These are phyloP conservation scores for Agaricus sinodeliciosus DNA, from an alignment of 768 basidiomycete species.

Conservation along the genomic window DNA sequence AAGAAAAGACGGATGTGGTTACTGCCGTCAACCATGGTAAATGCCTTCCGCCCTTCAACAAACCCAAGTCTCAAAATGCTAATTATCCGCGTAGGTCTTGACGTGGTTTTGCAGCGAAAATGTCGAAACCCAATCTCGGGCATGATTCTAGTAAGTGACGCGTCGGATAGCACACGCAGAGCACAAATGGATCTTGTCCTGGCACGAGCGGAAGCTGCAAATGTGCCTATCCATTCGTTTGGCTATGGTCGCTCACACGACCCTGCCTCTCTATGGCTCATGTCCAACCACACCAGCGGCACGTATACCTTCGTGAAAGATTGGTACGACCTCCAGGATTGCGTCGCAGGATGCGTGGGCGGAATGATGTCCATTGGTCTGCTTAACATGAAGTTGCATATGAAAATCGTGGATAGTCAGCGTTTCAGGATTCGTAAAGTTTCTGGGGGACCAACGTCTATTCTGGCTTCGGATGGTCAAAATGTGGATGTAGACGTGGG, in stretches of 20 bases:
- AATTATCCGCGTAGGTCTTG: slow-evolving; percentile 52
- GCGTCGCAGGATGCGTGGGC: slow-evolving; percentile 90
- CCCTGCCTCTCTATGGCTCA: slow-evolving; percentile 96
- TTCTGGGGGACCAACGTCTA: slow-evolving; percentile 80
- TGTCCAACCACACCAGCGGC: slow-evolving; percentile 96
- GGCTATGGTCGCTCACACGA: slow-evolving; percentile 97
- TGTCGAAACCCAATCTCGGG: slow-evolving; percentile 85
- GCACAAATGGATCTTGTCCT: slow-evolving; percentile 99
- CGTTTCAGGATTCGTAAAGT: slow-evolving; percentile 94
- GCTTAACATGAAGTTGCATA: slow-evolving; percentile 90
- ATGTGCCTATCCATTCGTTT: slow-evolving; percentile 94
- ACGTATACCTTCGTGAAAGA: slow-evolving; percentile 98
- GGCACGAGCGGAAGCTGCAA: slow-evolving; percentile 93
- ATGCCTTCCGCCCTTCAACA: slow-evolving; percentile 11
- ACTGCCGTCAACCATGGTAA: slow-evolving; percentile 95
- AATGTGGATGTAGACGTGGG: slow-evolving; percentile 94
- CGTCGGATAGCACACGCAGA: slow-evolving; percentile 84
- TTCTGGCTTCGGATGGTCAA: slow-evolving; percentile 87
- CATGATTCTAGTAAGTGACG: slow-evolving; percentile 90
- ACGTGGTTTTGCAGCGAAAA: slow-evolving; percentile 93
- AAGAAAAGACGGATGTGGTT: slow-evolving; percentile 95
- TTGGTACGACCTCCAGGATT: slow-evolving; percentile 92
- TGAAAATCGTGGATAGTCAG: slow-evolving; percentile 85
- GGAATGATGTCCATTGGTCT: slow-evolving; percentile 96
- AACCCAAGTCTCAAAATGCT: background rate